Evolutionary conservation across 2,329 filamentous ascomycete genomes (phyloP).

Genomic region (Apiospora sp.): DNA sequence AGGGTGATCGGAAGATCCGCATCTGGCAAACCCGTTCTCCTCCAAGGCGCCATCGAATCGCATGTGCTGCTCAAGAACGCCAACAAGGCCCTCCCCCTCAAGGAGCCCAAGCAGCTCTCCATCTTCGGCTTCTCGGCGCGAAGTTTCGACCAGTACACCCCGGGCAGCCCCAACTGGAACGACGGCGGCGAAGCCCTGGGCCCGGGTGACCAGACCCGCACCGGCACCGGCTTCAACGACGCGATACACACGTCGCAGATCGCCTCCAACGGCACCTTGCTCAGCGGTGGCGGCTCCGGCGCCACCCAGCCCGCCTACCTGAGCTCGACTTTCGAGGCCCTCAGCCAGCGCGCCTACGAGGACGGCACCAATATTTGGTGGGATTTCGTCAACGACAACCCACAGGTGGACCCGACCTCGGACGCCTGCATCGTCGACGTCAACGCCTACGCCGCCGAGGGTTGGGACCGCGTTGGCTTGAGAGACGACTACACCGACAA

Average conservation of each 20-base stretch:
- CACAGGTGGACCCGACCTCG: slow-evolving; percentile 45
- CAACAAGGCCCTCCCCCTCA: slow-evolving; percentile 62
- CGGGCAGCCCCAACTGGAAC: slow-evolving; percentile 44
- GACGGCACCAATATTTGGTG: slow-evolving; percentile 51
- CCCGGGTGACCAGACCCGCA: slow-evolving; percentile 24
- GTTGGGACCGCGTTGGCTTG: slow-evolving; percentile 33
- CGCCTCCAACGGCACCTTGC: slow-evolving; percentile 51
- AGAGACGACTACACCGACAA: slow-evolving; percentile 45
- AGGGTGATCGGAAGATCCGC: slow-evolving; percentile 63
- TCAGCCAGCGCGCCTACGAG: slow-evolving; percentile 51
- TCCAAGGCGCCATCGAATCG: slow-evolving; percentile 66
- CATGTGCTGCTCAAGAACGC: slow-evolving; percentile 71
- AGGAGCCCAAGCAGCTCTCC: slow-evolving; percentile 58
- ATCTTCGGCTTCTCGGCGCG: slow-evolving; percentile 68
- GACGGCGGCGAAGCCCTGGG: slow-evolving; percentile 39
- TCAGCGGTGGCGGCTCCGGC: slow-evolving; percentile 56
- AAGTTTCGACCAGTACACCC: slow-evolving; percentile 53
- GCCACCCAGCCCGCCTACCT: slow-evolving; percentile 42
- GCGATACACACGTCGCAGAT: neutral
- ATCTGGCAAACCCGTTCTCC: slow-evolving; percentile 47
- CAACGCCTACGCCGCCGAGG: slow-evolving; percentile 69
- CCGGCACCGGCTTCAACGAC: neutral
- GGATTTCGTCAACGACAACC: slow-evolving; percentile 49
- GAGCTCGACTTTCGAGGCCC: slow-evolving; percentile 50
- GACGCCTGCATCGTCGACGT: slow-evolving; percentile 68